A percentile compares a stretch with the other conserved stretches of the same genome.
These are phyloP conservation scores for Pouteria glomerata DNA, from an alignment of 148 eudicot species.

Conservation along the genomic window DNA sequence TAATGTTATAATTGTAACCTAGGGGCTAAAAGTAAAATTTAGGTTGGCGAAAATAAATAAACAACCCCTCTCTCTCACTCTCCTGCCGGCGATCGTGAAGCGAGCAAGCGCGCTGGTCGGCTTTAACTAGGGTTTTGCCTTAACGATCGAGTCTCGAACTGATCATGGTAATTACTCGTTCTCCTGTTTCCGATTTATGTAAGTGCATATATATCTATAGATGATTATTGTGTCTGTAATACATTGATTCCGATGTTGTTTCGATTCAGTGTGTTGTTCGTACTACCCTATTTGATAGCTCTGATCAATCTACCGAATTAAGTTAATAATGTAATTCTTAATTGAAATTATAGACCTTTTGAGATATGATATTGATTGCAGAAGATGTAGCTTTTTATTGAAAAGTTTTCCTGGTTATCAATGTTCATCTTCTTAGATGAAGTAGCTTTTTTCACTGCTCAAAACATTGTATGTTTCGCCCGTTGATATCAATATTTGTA, in stretches of 20 bases:
- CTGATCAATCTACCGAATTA: too few relatives aligned
- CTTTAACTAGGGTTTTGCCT: not conserved
- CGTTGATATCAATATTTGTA: not conserved
- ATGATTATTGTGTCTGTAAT: not conserved
- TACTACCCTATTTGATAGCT: too few relatives aligned
- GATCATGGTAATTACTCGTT: not conserved
- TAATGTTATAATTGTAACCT: too few relatives aligned
- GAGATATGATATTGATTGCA: too few relatives aligned
- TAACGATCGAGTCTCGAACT: not conserved
- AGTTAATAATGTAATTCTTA: not conserved
- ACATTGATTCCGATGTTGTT: not conserved
- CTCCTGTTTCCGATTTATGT: not conserved
- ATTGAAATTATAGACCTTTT: not conserved
- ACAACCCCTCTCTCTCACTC: not conserved
- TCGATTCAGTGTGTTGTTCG: not conserved
- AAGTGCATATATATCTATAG: too few relatives aligned
- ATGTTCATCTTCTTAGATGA: not conserved
- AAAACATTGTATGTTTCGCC: not conserved
- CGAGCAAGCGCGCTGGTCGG: too few relatives aligned
- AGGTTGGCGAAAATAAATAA: too few relatives aligned
- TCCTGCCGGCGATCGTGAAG: too few relatives aligned
- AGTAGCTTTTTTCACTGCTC: not conserved
- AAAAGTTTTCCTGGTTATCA: not conserved
- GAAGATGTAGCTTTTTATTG: too few relatives aligned
- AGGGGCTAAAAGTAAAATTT: too few relatives aligned